phyloP scores from a whole-genome alignment of 768 basidiomycete genomes.

The Trametes punicea region DNA sequence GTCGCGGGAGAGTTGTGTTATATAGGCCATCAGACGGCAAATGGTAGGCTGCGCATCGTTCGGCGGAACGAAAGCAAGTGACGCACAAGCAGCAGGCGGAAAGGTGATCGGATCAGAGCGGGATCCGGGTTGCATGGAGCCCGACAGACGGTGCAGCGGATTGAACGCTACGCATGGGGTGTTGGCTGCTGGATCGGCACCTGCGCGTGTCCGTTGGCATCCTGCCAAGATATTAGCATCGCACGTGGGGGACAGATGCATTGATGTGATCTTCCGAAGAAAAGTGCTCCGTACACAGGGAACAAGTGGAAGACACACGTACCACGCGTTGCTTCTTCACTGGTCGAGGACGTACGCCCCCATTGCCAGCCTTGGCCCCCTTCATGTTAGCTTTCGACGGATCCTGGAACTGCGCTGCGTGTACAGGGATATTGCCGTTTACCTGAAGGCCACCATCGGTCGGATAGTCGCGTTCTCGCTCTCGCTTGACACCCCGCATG shows the following conservation, averaged over 20 bases:
- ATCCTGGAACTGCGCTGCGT: not conserved
- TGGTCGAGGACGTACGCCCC: slow-evolving; percentile 60
- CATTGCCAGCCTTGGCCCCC: slow-evolving; percentile 55
- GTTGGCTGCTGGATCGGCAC: slow-evolving; percentile 65
- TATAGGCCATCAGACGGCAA: too few species aligned
- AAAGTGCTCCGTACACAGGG: not conserved
- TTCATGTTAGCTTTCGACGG: slow-evolving; percentile 31
- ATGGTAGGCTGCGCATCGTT: too few species aligned
- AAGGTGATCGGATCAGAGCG: too few species aligned
- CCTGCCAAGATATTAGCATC: slow-evolving; percentile 36
- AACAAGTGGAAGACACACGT: slow-evolving; percentile 27
- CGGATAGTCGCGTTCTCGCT: slow-evolving; percentile 17
- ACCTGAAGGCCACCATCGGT: slow-evolving; percentile 9
- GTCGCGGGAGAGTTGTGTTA: too few species aligned
- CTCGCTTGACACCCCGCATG: slow-evolving; percentile 25
- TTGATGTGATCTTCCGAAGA: not conserved
- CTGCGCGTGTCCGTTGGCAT: slow-evolving; percentile 60
- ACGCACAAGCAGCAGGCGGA: too few species aligned
- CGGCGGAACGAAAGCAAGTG: too few species aligned
- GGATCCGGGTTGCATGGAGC: too few species aligned
- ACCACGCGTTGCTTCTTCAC: slow-evolving; percentile 78
- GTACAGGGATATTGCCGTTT: slow-evolving; percentile 11
- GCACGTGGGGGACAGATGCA: not conserved
- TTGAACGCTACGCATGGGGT: slow-evolving; percentile 50
- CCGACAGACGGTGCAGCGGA: too few species aligned